Base-by-base conservation (phyloP, 257 asterid genomes). In the Henckelia pumila region DNA sequence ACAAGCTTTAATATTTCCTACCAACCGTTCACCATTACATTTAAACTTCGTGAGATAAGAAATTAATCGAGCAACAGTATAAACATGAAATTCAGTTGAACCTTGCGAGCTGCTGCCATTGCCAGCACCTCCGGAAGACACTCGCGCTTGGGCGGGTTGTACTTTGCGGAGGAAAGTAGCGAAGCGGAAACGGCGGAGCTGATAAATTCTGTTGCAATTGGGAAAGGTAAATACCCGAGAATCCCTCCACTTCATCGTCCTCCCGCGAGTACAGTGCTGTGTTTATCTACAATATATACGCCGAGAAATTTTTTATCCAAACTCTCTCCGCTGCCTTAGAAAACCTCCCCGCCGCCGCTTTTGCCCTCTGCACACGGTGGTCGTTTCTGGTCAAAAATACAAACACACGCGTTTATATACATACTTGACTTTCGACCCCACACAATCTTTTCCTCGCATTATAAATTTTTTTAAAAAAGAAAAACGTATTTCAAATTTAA, bases 211-310 rank as follows among this genome's bases (percentile, higher is more conserved):
- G 76, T 73, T 22, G 76, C 62, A 69, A 49, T 68, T 56, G 68
- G 73, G 71, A 67, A 76, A 13, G 62, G 82, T 75, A 29, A 77
- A 55, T 32, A 83, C 67, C 53, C 58, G 68, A 63, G 11, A 67
- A 56, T 33, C 70, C 79, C 85, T 84, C 78, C 88, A 83, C 78
- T 84, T 92, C 90, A 83, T 89, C 86, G 75, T 77, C 81, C 66
- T 69, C 56, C 56, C 61, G 58, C 63, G 16, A 29, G 6, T 55
- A 6, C 35, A 24, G 9, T 11, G 62, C 20, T 7, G 3, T 4
- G 44, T 30, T 30, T 30, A 30, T 5, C 35, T 30, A 30, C 35
- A 3, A 26, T 26, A 26, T 26, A 26, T 26, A 26, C 29, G 29
- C 29, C 29, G 5, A 26, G 5, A 26, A 2, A 26, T 5, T 3